A percentile compares a stretch with the other conserved stretches of the same genome.
Conservation (phyloP, 2,329 filamentous ascomycete genomes). For the Pseudogymnoascus sp. region DNA sequence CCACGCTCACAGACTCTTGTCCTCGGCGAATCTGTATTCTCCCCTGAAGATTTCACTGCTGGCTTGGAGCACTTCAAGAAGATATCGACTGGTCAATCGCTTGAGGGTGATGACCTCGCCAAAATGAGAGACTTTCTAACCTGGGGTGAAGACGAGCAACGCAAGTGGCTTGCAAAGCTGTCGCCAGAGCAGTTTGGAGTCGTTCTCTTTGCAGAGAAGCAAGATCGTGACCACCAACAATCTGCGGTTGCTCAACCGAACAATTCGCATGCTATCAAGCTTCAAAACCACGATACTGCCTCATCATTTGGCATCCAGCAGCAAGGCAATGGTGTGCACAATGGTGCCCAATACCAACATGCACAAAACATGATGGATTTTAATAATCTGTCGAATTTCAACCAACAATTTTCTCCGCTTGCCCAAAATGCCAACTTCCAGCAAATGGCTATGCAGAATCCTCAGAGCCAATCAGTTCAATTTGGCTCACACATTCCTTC, state of each 20-base stretch:
- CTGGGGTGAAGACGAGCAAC: neutral
- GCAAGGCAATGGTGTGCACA: neutral
- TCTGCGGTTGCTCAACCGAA: neutral
- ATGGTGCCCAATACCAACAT: neutral
- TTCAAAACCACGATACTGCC: neutral
- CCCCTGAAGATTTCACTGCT: neutral
- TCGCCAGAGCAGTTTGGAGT: neutral
- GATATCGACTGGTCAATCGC: neutral
- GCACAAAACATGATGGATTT: neutral
- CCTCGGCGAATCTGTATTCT: neutral
- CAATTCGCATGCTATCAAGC: neutral
- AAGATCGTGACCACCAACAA: neutral
- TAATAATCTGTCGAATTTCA: neutral
- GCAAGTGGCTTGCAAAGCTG: neutral
- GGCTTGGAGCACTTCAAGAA: neutral
- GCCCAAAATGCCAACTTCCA: neutral
- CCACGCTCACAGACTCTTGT: neutral
- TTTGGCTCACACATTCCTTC: neutral
- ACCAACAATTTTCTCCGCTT: neutral
- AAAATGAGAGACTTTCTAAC: neutral
- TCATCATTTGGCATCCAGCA: neutral
- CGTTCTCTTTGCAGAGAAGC: constrained; percentile 3
- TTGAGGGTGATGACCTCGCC: neutral
- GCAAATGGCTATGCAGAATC: neutral
- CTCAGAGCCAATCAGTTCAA: neutral